Conservation (phyloP, 805 yeast genomes). For the Saccharomycopsis amapae region DNA sequence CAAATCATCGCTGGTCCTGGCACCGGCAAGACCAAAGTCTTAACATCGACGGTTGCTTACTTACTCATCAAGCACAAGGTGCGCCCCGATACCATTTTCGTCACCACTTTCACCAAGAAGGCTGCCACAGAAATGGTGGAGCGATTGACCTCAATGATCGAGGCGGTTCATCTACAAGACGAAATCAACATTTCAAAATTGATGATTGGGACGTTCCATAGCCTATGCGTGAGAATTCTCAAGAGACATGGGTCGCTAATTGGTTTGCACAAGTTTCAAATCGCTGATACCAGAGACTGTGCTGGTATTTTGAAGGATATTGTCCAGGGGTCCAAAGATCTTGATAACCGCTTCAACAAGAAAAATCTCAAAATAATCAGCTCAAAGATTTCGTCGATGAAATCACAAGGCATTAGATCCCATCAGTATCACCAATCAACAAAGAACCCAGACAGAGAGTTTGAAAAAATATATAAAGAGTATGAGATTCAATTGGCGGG, state of each 20-base stretch:
- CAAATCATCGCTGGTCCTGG: constrained; percentile 64
- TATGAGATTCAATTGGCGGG: constrained; percentile 44
- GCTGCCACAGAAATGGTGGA: constrained; percentile 84
- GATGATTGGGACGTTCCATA: constrained; percentile 84
- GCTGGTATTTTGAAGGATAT: constrained; percentile 36
- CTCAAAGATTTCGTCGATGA: constrained; percentile 43
- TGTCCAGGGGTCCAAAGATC: not conserved
- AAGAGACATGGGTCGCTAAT: constrained; percentile 44
- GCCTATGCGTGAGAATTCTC: constrained; percentile 61
- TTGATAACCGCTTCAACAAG: not conserved
- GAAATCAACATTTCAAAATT: constrained; percentile 36
- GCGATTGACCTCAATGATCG: constrained; percentile 41
- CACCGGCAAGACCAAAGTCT: constrained; percentile 75
- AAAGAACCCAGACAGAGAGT: not conserved
- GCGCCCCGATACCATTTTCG: constrained; percentile 59
- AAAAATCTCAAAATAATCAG: constrained; percentile 33
- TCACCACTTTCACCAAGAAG: constrained; percentile 88
- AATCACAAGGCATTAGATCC: constrained; percentile 41
- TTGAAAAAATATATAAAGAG: constrained; percentile 35
- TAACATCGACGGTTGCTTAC: constrained; percentile 72
- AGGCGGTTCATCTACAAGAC: constrained; percentile 27
- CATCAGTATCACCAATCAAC: not conserved
- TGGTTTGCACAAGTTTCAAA: constrained; percentile 38
- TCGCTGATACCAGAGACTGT: constrained; percentile 63
- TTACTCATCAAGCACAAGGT: constrained; percentile 45